Base-by-base conservation (phyloP, 306 rosid species). In the Gastrolobium bilobum region DNA sequence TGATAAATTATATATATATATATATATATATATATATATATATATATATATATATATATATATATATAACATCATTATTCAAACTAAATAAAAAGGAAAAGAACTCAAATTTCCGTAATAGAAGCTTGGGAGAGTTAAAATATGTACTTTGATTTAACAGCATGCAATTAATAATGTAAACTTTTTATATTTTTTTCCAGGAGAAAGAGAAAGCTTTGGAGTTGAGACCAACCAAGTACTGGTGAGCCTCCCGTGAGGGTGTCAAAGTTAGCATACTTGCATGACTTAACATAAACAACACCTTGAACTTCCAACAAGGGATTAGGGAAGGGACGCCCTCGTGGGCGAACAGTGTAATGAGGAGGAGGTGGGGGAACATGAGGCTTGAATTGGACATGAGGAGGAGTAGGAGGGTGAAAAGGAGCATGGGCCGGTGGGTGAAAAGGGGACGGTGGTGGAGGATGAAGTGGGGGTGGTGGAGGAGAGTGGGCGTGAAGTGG, bases 281-380 rank as follows among this genome's bases (percentile, higher is more conserved):
- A 94, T 8, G 91, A 67, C 75, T 92, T 92, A 84, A 90, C 84
- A 53, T 80, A 92, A 44, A 94, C 99, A 39, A 94, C 99, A 4
- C 99, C 99, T 78, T 94, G 91, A n/a, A 94, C 95, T 0, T 97
- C 92, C 0, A 91, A 84, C 33, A 82, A 87, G 82, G 88, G 88
- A 51, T 92, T 88, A 1, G 87, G 89, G 10, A 77, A 3, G 4
- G 83, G 88, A 2, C 67, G 62, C 42, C n/a, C n/a, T n/a, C 0
- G 85, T 6, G 79, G 82, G 51, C 30, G 4, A n/a, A 0, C 35
- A 48, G 78, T 63, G 1, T 84, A 83, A 3, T 52, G 58, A 9
- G 56, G 56, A n/a, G 4, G 26, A 3, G 60, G 73, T 1, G 79
- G 30, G 33, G 39, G 78, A 0, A 46, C 73, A 51, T 29, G 50